Conservation (phyloP, 257 asterid species). For the Solanum pinnatisectum region DNA sequence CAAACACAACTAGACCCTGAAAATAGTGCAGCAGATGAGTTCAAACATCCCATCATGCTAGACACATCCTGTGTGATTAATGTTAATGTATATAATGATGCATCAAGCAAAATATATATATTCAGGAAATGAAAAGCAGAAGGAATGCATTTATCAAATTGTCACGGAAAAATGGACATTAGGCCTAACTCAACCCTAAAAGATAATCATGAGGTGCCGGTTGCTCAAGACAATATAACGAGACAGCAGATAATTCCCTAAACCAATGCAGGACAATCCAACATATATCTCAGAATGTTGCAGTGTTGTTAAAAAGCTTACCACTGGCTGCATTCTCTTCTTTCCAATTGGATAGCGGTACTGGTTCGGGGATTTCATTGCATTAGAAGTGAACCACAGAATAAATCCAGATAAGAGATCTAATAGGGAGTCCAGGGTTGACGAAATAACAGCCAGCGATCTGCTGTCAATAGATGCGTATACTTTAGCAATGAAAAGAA, state of each 20-base stretch:
- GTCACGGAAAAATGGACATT: background rate
- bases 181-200: background rate
- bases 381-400: conserved; percentile 81
- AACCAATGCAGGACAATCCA: background rate
- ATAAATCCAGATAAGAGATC: conserved; percentile 87
- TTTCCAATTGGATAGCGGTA: conserved; percentile 84
- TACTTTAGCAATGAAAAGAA: conserved; percentile 72
- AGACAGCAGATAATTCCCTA: background rate
- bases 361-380: conserved; percentile 75
- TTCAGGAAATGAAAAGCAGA: background rate
- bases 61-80: background rate
- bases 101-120: background rate
- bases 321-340: conserved; percentile 96
- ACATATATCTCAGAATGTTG: background rate
- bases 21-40: background rate
- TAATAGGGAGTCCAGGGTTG: conserved; percentile 80
- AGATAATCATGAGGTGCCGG: background rate
- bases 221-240: background rate
- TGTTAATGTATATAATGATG: background rate
- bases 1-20: conserved; percentile 90
- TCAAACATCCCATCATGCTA: background rate
- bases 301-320: conserved; percentile 12
- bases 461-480: conserved; percentile 78
- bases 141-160: background rate
- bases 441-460: conserved; percentile 88